Evolutionary conservation across 1,139 yeast species (phyloP), one percentile per base, ranked within the genome.

Genomic region (Pneumocystis jirovecii): DNA sequence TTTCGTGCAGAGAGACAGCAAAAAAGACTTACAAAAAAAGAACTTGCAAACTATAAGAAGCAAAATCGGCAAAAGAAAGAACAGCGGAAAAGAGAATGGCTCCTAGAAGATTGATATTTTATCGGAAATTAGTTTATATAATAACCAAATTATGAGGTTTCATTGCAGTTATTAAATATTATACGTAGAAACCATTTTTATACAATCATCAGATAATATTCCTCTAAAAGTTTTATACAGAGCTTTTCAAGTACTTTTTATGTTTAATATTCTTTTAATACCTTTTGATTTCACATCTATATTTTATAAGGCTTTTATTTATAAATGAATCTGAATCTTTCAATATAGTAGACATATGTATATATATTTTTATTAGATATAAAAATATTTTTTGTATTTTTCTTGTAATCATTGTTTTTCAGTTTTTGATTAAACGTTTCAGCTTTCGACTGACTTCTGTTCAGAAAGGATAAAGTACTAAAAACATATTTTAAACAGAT

Each of bases 11-110:
- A 67, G 61, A 68, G 73, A 34, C 69, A 68, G 56, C 67, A 63
- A 35, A 62, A 63, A 8, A 69, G 69, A 64, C 68, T 69, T 6
- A 59, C 73, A 5, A 73, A 72, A 63, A 66, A 67, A 50, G 73
- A 73, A 59, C 34, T 72, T 35, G 70, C 70, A 65, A 64, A 66
- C 42, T 73, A 69, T 61, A 70, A 69, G 40, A 62, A 68, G 65
- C 68, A 66, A 61, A 67, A 69, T 64, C 66, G 69, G 65, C 73
- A 72, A 60, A 66, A 66, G 63, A 71, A 71, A 64, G 73, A 71
- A 42, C 78, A 39, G 7, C 29, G 61, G 6, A 60, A 60, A 42
- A 60, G 61, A 31, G 61, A 42, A 21, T 60, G 44, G 61, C 40
- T 60, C 10, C 31, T 50, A 12, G 57, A 50, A 4, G 57, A 50